These are phyloP conservation scores for Aspergillus cavernicola DNA, from an alignment of 495 filamentous ascomycete species.

Conservation along the genomic window DNA sequence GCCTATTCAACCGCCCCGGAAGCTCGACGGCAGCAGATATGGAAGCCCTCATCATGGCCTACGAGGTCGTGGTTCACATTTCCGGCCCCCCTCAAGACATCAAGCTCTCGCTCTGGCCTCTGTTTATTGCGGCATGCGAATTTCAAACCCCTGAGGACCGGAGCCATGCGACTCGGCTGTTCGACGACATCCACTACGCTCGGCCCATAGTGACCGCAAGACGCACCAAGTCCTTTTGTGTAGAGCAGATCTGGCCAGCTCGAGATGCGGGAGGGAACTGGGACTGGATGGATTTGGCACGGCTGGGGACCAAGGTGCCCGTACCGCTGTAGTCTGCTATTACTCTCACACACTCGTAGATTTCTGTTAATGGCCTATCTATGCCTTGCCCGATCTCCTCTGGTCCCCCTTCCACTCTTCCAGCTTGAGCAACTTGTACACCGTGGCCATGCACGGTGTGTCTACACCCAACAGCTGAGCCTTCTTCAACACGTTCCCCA, in stretches of 20 bases:
- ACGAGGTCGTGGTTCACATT: neutral
- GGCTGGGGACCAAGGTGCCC: neutral
- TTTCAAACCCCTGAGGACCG: neutral
- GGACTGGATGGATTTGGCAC: neutral
- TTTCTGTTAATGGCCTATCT: no score
- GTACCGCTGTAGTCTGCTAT: neutral
- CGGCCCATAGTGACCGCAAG: neutral
- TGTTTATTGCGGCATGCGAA: neutral
- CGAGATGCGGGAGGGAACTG: neutral
- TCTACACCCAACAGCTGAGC: conserved; percentile 48
- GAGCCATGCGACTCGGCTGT: neutral
- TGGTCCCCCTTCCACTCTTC: neutral
- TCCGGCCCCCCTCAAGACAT: neutral
- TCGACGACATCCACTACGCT: neutral
- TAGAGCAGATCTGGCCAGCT: neutral
- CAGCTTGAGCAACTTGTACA: conserved; percentile 31
- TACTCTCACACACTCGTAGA: neutral
- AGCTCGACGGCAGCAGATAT: neutral
- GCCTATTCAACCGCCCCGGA: neutral
- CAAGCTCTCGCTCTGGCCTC: neutral
- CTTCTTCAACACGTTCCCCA: conserved; percentile 55
- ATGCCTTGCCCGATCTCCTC: no score
- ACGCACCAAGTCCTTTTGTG: neutral
- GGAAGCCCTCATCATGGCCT: neutral
- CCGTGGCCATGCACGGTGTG: conserved; percentile 48